Base-by-base conservation (phyloP, 2,329 filamentous ascomycete genomes). In the Sclerotinia subarctica region DNA sequence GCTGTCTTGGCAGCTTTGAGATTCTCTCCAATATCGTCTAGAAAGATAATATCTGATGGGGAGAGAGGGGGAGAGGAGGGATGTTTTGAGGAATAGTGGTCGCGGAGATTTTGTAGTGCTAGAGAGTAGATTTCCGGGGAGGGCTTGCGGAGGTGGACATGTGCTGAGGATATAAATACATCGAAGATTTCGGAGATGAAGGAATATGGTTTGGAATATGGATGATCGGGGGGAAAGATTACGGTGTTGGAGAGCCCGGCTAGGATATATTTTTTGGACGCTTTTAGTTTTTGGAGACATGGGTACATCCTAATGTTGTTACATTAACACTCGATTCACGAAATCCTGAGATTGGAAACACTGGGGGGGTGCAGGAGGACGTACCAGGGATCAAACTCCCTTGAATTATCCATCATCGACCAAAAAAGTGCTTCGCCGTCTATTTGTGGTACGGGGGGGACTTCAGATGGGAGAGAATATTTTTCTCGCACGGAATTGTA, bases 1-100 rank as follows among this genome's bases (percentile, higher is more conserved):
- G 88, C 81, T 60, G 84, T 84, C 79, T 84, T 91, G 0, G 88
- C 95, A 56, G 85, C 89, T 82, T 94, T 95, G 68, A 98, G 79
- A 77, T 99, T 99, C 79, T 94, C 89, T 1, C 95, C 95, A 77
- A 99, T 91, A 74, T 92, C 89, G 78, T 92, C 95, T 62, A 97
- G 80, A 77, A 99, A 99, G 5, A 96, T 80, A 56, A 97, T 82
- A 67, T 97, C 92, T 0, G 81, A 81, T 0, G 90, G 80, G 67
- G 80, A 78, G 11, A 96, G 57, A 5, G 80, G 47, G 3, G 80
- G 80, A 59, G 66, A 21, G 24, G 44, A 49, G 49, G 59, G n/a
- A 15, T 46, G 32, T 46, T 42, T 29, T 15, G 58, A 54, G n/a
- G 29, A 29, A 46, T 59, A 26, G 10, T 53, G 38, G 3, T 42